Evolutionary conservation across 192 early-diverging fungal species (phyloP), one percentile per base, ranked within the genome.

Genomic region (Spizellomyces sp.): DNA sequence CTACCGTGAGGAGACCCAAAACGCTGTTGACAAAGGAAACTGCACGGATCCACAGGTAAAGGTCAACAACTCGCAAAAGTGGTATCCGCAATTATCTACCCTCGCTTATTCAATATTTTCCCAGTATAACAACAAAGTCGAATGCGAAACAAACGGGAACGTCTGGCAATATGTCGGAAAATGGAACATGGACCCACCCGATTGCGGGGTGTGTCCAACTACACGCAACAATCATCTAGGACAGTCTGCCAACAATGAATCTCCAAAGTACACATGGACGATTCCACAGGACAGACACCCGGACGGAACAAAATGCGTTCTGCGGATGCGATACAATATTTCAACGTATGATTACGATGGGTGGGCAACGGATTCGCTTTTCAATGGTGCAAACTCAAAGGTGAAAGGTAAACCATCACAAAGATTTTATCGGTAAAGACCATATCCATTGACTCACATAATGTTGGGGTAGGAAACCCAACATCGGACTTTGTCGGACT

Each of bases 261-360:
- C 62, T 6, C 73, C 73, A 48, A 54, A 42, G 8, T 77, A 72
- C 58, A 71, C 68, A 8, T 79, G 77, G 77, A 60, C 66, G 17
- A 57, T 79, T 46, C 77, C 77, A 4, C n/a, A 73, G 46, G 73
- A 73, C 10, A 47, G 77, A 17, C 74, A 77, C 45, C 22, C 70
- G 1, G 79, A 80, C 54, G 79, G 73, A 9, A 48, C 73, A 8
- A 71, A 64, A 27, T 80, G 79, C 52, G 71, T 80, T 9, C 48
- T 80, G 5, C 45, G 79, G 41, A 14, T 80, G 17, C 66, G 79
- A 22, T 80, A 80, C 64, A 80, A 80, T 54, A 70, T 75, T 48
- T 71, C 79, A 21, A 78, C 74, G 45, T 15, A n/a, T n/a, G 66
- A 67, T 67, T 67, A 67, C 46, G 66, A 67, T 42, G 66, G 66